A percentile compares a stretch with the other conserved stretches of the same genome.
These are phyloP conservation scores for Citrus cavaleriei DNA, from an alignment of 345 rosid genomes.

Conservation along the genomic window DNA sequence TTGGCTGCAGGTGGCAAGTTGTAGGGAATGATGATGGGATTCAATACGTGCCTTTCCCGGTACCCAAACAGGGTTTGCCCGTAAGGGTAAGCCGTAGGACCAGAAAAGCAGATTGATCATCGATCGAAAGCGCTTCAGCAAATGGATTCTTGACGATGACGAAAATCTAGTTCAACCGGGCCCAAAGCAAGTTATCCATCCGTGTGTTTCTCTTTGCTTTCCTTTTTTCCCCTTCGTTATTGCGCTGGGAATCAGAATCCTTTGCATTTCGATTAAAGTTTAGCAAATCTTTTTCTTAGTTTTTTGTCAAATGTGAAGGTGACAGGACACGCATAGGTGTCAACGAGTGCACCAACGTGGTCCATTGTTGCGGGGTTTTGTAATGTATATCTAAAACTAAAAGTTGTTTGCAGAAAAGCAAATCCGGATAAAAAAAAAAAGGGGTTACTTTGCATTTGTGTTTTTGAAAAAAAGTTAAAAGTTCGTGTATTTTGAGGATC, in stretches of 20 bases:
- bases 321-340: neutral
- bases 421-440: neutral
- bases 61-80: conserved; percentile 83
- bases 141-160: conserved; percentile 8
- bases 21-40: conserved; percentile 69
- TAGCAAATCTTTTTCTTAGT: neutral
- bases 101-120: conserved; percentile 6
- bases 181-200: conserved; percentile 13
- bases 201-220: neutral
- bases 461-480: neutral
- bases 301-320: neutral
- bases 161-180: conserved; percentile 1
- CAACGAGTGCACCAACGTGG: neutral
- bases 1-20: conserved; percentile 70
- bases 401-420: neutral
- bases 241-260: conserved; percentile 3
- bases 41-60: conserved; percentile 93
- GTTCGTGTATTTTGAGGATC: conserved; percentile 19
- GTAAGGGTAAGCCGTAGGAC: conserved; percentile 44
- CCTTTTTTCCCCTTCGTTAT: neutral
- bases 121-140: neutral
- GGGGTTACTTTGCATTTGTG: neutral
- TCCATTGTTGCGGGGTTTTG: neutral
- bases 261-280: neutral
- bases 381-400: neutral